Base-by-base conservation (phyloP, 2,329 filamentous ascomycete genomes). In the Alternaria novae-zelandiae region DNA sequence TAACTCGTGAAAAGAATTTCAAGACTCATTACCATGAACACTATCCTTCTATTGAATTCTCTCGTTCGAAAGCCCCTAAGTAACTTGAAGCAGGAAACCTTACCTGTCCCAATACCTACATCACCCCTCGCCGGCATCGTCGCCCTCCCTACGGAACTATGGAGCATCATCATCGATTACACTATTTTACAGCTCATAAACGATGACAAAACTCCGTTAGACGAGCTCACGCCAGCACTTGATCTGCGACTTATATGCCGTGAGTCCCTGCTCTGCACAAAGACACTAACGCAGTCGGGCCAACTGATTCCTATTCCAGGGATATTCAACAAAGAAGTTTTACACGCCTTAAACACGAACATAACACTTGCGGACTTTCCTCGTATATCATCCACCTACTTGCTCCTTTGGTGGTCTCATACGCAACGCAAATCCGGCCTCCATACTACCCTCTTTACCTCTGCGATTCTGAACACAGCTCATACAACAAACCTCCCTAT, bases 21-120 rank as follows among this genome's bases (percentile, higher is more conserved):
- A 15, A 32, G 11, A 3, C 1, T 13, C 11, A 9, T 3, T 36
- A 41, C 2, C 4, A 41, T 41, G 36, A 41, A 41, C 36, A 41
- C 9, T 10, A 41, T 11, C 2, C 1, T 41, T 2, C 5, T 41
- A 0, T 5, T 41, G 0, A 41, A 41, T 0, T 17, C 36, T 10
- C 36, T 41, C 36, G 9, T 41, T 41, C 36, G 36, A 41, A 41
- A 3, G 36, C 36, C 36, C 0, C 32, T 5, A 36, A 11, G 11
- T 41, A 2, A 11, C 36, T 17, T 41, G 15, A 17, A 1, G 36
- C 36, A 41, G 0, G 36, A 36, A 3, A 2, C 6, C 30, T 8
- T 13, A 32, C 2, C 30, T 32, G 8, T 2, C 13, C 10, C 25
- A 49, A 26, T 28, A 13, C 28, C 25, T 28, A 30, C 11, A 30